These are phyloP conservation scores for Talaromyces wortmannii DNA, from an alignment of 495 filamentous ascomycete species.

Conservation along the genomic window DNA sequence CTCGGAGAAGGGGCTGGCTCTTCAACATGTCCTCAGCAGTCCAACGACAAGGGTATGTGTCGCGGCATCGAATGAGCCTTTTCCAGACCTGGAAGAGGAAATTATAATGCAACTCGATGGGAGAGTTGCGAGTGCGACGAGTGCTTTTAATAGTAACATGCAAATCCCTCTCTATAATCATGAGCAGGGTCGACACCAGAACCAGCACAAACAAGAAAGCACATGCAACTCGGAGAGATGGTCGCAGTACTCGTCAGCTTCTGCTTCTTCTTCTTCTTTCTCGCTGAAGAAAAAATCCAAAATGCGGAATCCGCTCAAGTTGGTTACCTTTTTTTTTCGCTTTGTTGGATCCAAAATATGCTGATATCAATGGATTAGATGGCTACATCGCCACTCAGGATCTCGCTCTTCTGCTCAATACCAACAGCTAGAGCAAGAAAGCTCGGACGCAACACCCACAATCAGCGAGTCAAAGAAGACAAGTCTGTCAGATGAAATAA, in stretches of 20 bases:
- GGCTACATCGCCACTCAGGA: not conserved
- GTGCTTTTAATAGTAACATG: not conserved
- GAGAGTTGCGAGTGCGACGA: not conserved
- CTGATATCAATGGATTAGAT: not conserved
- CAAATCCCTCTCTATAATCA: not conserved
- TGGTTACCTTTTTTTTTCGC: not conserved
- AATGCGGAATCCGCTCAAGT: not conserved
- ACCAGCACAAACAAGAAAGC: not conserved
- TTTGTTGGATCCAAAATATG: not conserved
- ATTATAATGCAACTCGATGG: too few relatives aligned
- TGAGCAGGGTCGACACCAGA: not conserved
- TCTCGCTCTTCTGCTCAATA: not conserved
- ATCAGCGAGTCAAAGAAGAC: too few relatives aligned
- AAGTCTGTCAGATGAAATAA: not conserved
- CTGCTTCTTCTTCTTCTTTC: not conserved
- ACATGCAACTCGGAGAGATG: not conserved
- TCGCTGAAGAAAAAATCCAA: not conserved
- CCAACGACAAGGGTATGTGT: too few relatives aligned
- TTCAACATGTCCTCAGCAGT: too few relatives aligned
- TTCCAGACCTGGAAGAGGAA: too few relatives aligned
- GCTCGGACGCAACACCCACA: not conserved
- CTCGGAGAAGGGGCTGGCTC: not conserved
- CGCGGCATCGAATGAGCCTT: too few relatives aligned
- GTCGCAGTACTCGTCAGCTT: not conserved
- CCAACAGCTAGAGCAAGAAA: too few relatives aligned